Percentiles rank a stretch among this genome's conserved stretches.
These are phyloP conservation scores for Coemansia sp. DNA, from an alignment of 192 early-diverging fungal genomes.

Conservation along the genomic window DNA sequence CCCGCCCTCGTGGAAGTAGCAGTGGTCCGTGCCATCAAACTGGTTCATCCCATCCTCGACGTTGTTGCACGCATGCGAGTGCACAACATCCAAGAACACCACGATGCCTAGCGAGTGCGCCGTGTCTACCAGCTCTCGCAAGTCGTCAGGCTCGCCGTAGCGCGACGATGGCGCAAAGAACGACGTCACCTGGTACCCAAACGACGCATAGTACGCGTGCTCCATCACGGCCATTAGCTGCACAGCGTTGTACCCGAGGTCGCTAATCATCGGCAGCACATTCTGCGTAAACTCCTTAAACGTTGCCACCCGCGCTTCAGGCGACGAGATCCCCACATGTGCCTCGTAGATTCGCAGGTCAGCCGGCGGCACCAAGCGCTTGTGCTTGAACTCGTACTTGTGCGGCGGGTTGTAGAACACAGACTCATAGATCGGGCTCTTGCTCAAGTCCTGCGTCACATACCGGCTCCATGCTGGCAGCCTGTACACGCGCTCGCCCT, in stretches of 20 bases:
- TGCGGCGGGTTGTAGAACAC: slow-evolving; percentile 92
- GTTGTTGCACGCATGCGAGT: slow-evolving; percentile 96
- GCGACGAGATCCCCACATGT: slow-evolving; percentile 92
- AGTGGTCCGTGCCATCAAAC: slow-evolving; percentile 95
- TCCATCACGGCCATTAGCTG: slow-evolving; percentile 97
- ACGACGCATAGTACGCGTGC: slow-evolving; percentile 97
- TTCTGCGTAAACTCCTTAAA: slow-evolving; percentile 89
- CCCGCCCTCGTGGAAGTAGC: slow-evolving; percentile 90
- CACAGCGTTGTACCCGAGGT: slow-evolving; percentile 80
- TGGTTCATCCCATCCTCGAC: slow-evolving; percentile 90
- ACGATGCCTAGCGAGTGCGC: slow-evolving; percentile 86
- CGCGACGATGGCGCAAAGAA: slow-evolving; percentile 93
- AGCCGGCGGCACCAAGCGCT: slow-evolving; percentile 63
- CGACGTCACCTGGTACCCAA: slow-evolving; percentile 97
- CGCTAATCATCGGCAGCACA: slow-evolving; percentile 79
- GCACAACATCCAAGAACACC: slow-evolving; percentile 91
- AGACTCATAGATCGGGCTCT: slow-evolving; percentile 83
- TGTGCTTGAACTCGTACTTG: slow-evolving; percentile 77
- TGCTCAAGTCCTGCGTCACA: slow-evolving; percentile 80
- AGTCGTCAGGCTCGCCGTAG: slow-evolving; percentile 90
- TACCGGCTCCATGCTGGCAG: slow-evolving; percentile 86
- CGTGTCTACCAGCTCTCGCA: slow-evolving; percentile 87
- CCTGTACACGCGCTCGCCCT: slow-evolving; percentile 78
- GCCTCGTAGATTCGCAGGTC: slow-evolving; percentile 88
- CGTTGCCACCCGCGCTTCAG: slow-evolving; percentile 76